Evolutionary conservation across 2,329 filamentous ascomycete species (phyloP).

Genomic region (Aspergillus ibericus): DNA sequence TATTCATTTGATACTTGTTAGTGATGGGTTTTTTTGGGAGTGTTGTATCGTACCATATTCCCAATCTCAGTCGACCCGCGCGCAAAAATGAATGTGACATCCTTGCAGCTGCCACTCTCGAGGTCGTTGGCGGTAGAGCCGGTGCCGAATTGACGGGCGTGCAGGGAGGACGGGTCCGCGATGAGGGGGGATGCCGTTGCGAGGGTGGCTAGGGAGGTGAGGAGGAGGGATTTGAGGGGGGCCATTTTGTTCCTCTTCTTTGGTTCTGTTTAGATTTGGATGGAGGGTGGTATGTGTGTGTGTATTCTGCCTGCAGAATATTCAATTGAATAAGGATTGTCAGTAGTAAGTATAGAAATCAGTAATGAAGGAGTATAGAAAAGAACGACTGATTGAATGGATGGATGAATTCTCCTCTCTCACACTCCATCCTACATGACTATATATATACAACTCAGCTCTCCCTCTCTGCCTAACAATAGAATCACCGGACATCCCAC

Average conservation of each 20-base stretch:
- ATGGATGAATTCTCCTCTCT: no score
- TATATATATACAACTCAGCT: no score
- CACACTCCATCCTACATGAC: no score
- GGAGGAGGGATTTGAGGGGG: constrained; percentile 13
- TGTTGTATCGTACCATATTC: constrained; percentile 44
- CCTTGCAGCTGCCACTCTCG: constrained; percentile 35
- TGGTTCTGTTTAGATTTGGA: no score
- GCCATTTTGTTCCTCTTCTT: constrained; percentile 10
- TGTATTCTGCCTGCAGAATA: not conserved
- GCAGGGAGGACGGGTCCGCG: constrained; percentile 1
- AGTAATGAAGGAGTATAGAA: no score
- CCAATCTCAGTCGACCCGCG: constrained; percentile 43
- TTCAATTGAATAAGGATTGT: not conserved
- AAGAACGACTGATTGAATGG: no score
- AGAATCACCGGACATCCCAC: no score
- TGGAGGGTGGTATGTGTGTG: not conserved
- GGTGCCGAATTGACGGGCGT: constrained; percentile 12
- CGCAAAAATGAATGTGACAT: constrained; percentile 43
- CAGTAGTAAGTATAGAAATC: no score
- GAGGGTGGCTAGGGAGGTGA: constrained; percentile 15
- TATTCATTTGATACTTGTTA: no score
- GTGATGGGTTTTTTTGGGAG: no score
- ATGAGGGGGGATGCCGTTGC: constrained; percentile 15
- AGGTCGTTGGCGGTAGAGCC: constrained; percentile 37
- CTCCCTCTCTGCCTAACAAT: no score